Base-by-base conservation (phyloP, 2,329 filamentous ascomycete species). In the Madurella mycetomatis region DNA sequence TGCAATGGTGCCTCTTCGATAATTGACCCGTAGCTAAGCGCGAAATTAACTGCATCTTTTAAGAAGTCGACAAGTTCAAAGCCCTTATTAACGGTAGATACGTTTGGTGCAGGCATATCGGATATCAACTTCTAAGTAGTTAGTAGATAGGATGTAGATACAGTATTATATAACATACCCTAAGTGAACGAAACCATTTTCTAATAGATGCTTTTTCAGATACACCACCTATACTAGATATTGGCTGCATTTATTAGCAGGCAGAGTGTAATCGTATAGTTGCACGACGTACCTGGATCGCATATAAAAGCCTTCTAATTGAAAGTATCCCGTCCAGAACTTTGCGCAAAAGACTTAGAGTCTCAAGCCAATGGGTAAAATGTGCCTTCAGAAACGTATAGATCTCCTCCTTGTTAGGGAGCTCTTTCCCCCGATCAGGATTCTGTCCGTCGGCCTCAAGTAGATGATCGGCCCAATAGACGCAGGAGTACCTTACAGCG, bases 311-410 rank as follows among this genome's bases (percentile, higher is more conserved):
- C 49, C 55, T 51, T 42, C 15, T 37, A 34, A 60, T 56, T 0
- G 57, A n/a, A 11, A 49, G 34, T 5, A 60, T 39, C 9, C 56
- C 55, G 8, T 59, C 37, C n/a, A 55, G 51, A 15, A 60, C 54
- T 11, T 16, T 37, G 47, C 47, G 8, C 19, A 59, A 44, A 12
- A 62, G 45, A 45, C 51, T 60, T 15, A 62, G 57, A 51, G 55
- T 51, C 45, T 61, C 57, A 19, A 61, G 45, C 54, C 49, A 61
- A 43, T 61, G 54, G 41, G 60, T 57, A 34, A 51, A 62, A 31
- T 56, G 58, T 18, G 25, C 13, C n/a, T 46, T n/a, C 2, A 60
- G 44, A 25, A 60, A 62, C 1, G n/a, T 46, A 9, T 58, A 9
- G 18, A 62, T 9, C 8, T 32, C 41, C 3, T 18, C 17, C 37